These are phyloP conservation scores for Aotearoamyces nothofagi DNA, from an alignment of 2,329 filamentous ascomycete genomes.

Conservation along the genomic window DNA sequence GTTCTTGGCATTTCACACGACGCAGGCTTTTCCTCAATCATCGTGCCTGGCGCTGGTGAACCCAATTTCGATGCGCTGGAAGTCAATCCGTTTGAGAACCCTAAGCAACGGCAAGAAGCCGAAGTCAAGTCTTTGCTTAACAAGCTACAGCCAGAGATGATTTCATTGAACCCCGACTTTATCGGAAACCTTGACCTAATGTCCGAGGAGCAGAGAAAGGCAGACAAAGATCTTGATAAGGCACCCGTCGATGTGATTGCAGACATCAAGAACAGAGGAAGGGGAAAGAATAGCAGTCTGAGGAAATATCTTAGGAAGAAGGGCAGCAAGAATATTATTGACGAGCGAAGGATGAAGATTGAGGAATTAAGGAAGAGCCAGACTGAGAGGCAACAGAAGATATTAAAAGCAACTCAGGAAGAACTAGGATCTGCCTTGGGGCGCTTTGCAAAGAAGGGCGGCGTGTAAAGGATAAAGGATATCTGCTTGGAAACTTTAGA, in stretches of 20 bases:
- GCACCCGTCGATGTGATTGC: conserved; percentile 41
- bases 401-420: conserved; percentile 48
- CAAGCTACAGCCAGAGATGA: conserved; percentile 95
- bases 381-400: conserved; percentile 53
- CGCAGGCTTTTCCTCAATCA: conserved; percentile 73
- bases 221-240: conserved; percentile 67
- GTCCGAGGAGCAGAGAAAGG: conserved; percentile 60
- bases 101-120: conserved; percentile 79
- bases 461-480: no score
- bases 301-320: conserved; percentile 87
- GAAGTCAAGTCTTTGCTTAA: conserved; percentile 85
- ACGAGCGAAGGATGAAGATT: conserved; percentile 80
- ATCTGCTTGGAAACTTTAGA: no score
- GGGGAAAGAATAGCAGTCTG: conserved; percentile 80
- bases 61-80: conserved; percentile 93
- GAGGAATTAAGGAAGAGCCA: conserved; percentile 63
- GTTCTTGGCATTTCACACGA: conserved; percentile 75
- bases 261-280: conserved; percentile 58
- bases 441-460: conserved; percentile 62
- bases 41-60: conserved; percentile 91
- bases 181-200: conserved; percentile 77
- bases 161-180: conserved; percentile 82
- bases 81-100: conserved; percentile 86
- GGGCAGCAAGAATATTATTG: conserved; percentile 82
- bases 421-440: conserved; percentile 76